These are phyloP conservation scores for Elsinoe fawcettii DNA, from an alignment of 2,329 filamentous ascomycete species.

Conservation along the genomic window DNA sequence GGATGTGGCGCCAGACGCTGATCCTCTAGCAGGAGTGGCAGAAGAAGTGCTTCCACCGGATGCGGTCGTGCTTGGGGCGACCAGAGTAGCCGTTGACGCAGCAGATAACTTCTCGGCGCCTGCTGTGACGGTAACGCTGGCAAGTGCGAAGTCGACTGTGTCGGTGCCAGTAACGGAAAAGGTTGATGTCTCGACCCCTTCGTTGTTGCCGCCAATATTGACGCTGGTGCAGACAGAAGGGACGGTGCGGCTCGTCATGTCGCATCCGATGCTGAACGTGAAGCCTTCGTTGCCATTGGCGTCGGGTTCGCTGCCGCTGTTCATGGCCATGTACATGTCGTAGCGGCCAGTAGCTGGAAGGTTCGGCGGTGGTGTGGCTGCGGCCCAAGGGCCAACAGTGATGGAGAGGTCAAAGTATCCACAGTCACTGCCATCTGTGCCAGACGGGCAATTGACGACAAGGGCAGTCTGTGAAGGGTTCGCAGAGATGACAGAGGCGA, in stretches of 20 bases:
- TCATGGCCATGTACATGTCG: constrained; percentile 11
- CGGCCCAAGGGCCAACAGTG: constrained; percentile 11
- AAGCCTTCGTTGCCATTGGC: not conserved
- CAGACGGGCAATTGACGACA: constrained; percentile 5
- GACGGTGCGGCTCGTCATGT: not conserved
- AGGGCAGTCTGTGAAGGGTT: not conserved
- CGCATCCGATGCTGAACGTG: constrained; percentile 1
- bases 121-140: constrained; percentile 6
- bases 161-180: not conserved
- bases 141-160: not conserved
- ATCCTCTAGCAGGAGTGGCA: not conserved
- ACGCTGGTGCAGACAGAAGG: constrained; percentile 8
- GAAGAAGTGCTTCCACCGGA: not conserved
- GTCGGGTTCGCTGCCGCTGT: constrained; percentile 1
- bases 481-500: constrained; percentile 12
- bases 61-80: not conserved
- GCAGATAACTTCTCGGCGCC: constrained; percentile 15
- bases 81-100: not conserved
- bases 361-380: constrained; percentile 3
- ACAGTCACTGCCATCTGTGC: constrained; percentile 1
- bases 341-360: constrained; percentile 7
- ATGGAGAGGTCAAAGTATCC: constrained; percentile 2
- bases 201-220: constrained; percentile 14
- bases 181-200: not conserved
- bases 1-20: not conserved